Base-by-base conservation (phyloP, 2,329 filamentous ascomycete genomes). In the Hypoxylon sp. region DNA sequence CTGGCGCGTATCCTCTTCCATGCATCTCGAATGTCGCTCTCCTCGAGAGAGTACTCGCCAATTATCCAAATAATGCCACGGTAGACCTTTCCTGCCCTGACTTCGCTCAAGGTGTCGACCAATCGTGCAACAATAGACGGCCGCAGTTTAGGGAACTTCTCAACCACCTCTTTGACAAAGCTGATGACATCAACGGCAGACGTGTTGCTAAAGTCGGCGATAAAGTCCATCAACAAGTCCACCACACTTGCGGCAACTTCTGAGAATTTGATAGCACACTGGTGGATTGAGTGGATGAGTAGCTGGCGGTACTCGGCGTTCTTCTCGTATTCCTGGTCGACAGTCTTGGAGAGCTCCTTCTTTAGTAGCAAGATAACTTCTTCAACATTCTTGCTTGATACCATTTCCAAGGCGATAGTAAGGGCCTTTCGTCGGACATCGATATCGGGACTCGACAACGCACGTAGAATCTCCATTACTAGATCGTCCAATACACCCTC, bases 321-420 rank as follows among this genome's bases (percentile, higher is more conserved):
- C 84, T 97, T 97, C 78, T 99, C 94, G 75, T 97, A 97, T 72
- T 97, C 92, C 72, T 97, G 92, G 67, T 99, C 92, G 31, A 97
- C 91, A 0, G 94, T 99, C 81, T 97, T 99, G 57, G 91, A 87
- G 19, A 99, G 83, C 70, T 99, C 94, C 73, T 99, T 99, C 79
- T 99, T 99, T 54, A 99, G 79, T 1, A 99, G 80, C 66, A 97
- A 83, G 15, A 99, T 90, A 9, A 99, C 94, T 67, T 99, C 94
- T 69, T 97, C 94, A 5, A 99, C 92, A 61, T 99, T 99, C 77
- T 96, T 96, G 82, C 92, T 97, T 0, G 93, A 94, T 4, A 99
- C 91, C 94, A 99, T 97, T 61, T 97, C 92, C 71, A 99, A 79
- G 8, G 92, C 92, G 65, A 99, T 90, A 48, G 84, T 81, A 19